Percentiles rank a stretch among this genome's conserved stretches.
Evolutionary conservation across 768 basidiomycete species (phyloP).

Genomic region (Suillus fuscotomentosus): DNA sequence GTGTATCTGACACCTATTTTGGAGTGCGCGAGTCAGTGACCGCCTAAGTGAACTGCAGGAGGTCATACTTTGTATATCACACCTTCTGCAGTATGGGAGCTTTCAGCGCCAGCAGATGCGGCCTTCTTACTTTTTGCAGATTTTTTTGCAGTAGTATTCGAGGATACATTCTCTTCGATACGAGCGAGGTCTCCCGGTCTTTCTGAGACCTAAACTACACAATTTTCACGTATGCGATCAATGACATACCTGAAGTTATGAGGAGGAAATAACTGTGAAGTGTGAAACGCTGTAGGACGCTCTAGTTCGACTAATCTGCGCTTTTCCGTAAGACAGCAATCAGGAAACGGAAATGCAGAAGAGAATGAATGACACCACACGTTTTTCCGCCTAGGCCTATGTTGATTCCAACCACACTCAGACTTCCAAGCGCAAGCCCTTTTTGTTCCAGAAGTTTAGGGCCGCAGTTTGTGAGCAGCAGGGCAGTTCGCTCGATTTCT

Average conservation of each 20-base stretch:
- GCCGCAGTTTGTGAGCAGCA: slow-evolving; percentile 80
- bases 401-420: slow-evolving; percentile 69
- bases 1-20: slow-evolving; percentile 71
- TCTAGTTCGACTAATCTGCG: slow-evolving; percentile 83
- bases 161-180: slow-evolving; percentile 68
- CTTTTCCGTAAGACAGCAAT: slow-evolving; percentile 31
- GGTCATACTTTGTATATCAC: slow-evolving; percentile 77
- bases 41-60: neutral
- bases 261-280: slow-evolving; percentile 70
- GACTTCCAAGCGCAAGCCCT: slow-evolving; percentile 74
- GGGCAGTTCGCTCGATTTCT: slow-evolving; percentile 78
- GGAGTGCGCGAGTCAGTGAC: neutral
- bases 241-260: slow-evolving; percentile 73
- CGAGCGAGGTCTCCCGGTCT: slow-evolving; percentile 89
- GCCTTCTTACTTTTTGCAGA: slow-evolving; percentile 45
- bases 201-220: neutral
- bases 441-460: slow-evolving; percentile 85
- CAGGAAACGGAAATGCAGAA: neutral
- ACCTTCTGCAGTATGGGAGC: slow-evolving; percentile 54
- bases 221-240: slow-evolving; percentile 9
- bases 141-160: slow-evolving; percentile 36
- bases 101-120: slow-evolving; percentile 32
- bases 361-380: slow-evolving; percentile 38
- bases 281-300: slow-evolving; percentile 77
- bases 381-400: slow-evolving; percentile 93